Evolutionary conservation across 2,329 filamentous ascomycete species (phyloP), one percentile per base, ranked within the genome.

Genomic region (Ceratocystis destructans): DNA sequence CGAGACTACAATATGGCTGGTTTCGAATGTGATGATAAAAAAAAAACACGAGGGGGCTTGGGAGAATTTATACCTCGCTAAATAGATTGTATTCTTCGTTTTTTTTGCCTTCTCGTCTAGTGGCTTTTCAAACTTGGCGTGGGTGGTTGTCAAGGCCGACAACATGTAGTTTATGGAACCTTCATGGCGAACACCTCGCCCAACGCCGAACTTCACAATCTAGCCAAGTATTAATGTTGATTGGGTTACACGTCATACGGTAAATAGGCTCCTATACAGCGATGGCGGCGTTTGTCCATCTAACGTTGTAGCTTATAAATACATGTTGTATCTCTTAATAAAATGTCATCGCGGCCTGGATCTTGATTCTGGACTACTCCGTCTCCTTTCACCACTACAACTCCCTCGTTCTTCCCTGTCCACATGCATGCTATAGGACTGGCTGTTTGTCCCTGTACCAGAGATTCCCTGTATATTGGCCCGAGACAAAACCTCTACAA

Each of bases 31-130:
- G 33, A 59, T 28, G 22, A 53, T 25, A 53, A 67, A 41, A 53
- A 41, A 53, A 66, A 69, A 64, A 31, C 44, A 66, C 66, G 62
- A 64, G 50, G 37, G 41, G 55, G 65, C 66, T 71, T 45, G 46
- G 22, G 59, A 68, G 53, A 64, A 64, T 61, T 28, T 63, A 65
- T 64, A 62, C 62, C 53, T 59, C 33, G 17, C 55, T 65, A 59
- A 55, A 65, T 62, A 62, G 63, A 65, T 55, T 59, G 44, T 63
- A 33, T 62, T 50, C 44, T 64, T 50, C 25, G 28, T 63, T 55
- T 53, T 50, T n/a, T 20, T 28, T 28, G 3, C 28, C 28, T 10
- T 59, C n/a, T 8, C 22, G 4, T 1, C 25, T 37, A 10, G 31
- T 37, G 28, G 33, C 28, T 53, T 53, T 25, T 53, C 17, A 53